Conservation (phyloP, 345 rosid species). For the Iberis pinnata region DNA sequence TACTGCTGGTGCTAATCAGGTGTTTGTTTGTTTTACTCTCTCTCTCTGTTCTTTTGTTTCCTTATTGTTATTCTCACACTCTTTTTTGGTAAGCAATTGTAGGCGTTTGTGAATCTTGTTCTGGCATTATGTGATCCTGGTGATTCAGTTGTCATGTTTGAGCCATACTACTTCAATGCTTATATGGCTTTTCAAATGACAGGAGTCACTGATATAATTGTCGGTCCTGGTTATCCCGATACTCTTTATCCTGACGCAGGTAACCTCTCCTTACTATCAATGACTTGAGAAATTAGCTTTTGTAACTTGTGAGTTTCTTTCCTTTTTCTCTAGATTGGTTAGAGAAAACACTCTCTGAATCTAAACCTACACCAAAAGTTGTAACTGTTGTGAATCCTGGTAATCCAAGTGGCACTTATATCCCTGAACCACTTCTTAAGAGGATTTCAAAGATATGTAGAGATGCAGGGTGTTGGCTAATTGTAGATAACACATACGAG, state of each 20-base stretch:
- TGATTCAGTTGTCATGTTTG: constrained; percentile 89
- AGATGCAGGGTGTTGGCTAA: constrained; percentile 87
- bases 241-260: constrained; percentile 94
- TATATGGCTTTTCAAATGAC: constrained; percentile 99
- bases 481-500: constrained; percentile 97
- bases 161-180: constrained; percentile 94
- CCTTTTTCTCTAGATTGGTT: constrained; percentile 65
- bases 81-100: constrained; percentile 21
- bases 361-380: constrained; percentile 79
- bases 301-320: constrained; percentile 5
- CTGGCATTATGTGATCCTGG: constrained; percentile 81
- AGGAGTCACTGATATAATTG: constrained; percentile 72
- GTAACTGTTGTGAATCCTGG: constrained; percentile 95
- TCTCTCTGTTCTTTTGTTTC: constrained; percentile 1
- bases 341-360: constrained; percentile 53
- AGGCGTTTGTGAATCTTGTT: constrained; percentile 93
- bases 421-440: constrained; percentile 82
- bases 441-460: constrained; percentile 81
- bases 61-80: not conserved
- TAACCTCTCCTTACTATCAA: constrained; percentile 2
- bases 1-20: constrained; percentile 99
- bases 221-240: constrained; percentile 64
- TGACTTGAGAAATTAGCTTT: not conserved
- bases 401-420: constrained; percentile 85
- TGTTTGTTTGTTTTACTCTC: constrained; percentile 13